Base-by-base conservation (phyloP, 1,284 basidiomycete species). In the Ustilago nuda region DNA sequence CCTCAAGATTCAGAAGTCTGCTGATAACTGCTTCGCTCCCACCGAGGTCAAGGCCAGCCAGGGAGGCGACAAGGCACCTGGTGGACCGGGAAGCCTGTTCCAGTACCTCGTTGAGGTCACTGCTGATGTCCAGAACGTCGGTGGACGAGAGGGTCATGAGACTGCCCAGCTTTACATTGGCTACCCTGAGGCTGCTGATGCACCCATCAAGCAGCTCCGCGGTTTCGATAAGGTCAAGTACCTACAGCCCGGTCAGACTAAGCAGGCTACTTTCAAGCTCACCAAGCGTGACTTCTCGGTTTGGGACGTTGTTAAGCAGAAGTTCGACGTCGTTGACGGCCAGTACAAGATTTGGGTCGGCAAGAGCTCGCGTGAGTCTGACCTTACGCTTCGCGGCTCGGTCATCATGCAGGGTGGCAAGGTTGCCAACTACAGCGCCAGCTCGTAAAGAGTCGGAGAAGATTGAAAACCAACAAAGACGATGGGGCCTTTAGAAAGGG, bases 71-170 rank as follows among this genome's bases (percentile, higher is more conserved):
- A 73, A 73, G 55, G 41, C 48, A 27, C 71, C 71, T 36, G 71
- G 71, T 58, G 73, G 73, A 33, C 9, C 64, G 8, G 69, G 59
- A 5, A 63, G 54, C 15, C 45, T 81, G 12, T 88, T 87, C 77
- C 86, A 94, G 86, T 93, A 80, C 53, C 61, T 87, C 37, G 80
- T 84, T 57, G 75, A 82, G 63, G 83, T 88, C 56, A 82, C 84
- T 7, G 86, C 86, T 4, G 83, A 85, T 1, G 84, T 89, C 37
- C 83, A 78, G 53, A 89, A 89, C 84, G 84, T 81, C 2, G 88
- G 88, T n/a, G 66, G 79, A 0, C 69, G 85, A 8, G 72, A 74
- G 0, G 88, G 86, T 12, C 84, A 85, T 37, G 88, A 88, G 61
- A 88, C 88, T 2, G 86, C 87, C 2, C 88, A 89, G 78, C 83